phyloP scores from a whole-genome alignment of 805 yeast species.

The Kluyveromyces aestuarii region DNA sequence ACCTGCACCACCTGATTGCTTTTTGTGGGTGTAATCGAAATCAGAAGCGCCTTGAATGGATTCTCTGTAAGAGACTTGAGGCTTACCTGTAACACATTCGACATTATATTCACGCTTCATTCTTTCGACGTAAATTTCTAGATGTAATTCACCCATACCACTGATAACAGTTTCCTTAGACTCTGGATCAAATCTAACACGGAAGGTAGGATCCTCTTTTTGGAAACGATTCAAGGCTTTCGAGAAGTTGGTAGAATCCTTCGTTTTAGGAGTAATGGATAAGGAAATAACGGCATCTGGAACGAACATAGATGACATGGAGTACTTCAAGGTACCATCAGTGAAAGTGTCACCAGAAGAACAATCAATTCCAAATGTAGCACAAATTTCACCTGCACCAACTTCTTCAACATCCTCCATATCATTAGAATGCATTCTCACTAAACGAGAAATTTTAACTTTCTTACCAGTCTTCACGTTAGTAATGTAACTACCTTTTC shows the following conservation, averaged over 20 bases:
- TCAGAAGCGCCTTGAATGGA: constrained; percentile 63
- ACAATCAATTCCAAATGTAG: constrained; percentile 98
- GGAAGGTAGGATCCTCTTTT: constrained; percentile 97
- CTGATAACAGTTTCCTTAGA: constrained; percentile 80
- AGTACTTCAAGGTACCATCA: constrained; percentile 66
- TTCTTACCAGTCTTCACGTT: constrained; percentile 90
- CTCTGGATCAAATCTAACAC: constrained; percentile 88
- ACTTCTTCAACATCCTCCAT: constrained; percentile 97
- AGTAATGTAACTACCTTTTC: constrained; percentile 80
- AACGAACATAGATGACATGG: constrained; percentile 97
- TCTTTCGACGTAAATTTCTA: constrained; percentile 96
- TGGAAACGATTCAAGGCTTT: constrained; percentile 97
- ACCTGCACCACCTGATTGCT: constrained; percentile 99
- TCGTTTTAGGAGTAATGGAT: constrained; percentile 78
- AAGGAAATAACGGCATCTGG: constrained; percentile 98
- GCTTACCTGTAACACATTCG: constrained; percentile 91
- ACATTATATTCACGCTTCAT: constrained; percentile 96
- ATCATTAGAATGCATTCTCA: constrained; percentile 97
- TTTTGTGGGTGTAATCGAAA: constrained; percentile 93
- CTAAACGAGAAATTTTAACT: constrained; percentile 86
- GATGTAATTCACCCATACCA: constrained; percentile 97
- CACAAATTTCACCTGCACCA: constrained; percentile 98
- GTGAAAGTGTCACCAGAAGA: constrained; percentile 97
- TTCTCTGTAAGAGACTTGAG: constrained; percentile 97
- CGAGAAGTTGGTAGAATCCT: constrained; percentile 83